Evolutionary conservation across 1,139 yeast species (phyloP).

Genomic region (Suzukiozyma palmioleophila): DNA sequence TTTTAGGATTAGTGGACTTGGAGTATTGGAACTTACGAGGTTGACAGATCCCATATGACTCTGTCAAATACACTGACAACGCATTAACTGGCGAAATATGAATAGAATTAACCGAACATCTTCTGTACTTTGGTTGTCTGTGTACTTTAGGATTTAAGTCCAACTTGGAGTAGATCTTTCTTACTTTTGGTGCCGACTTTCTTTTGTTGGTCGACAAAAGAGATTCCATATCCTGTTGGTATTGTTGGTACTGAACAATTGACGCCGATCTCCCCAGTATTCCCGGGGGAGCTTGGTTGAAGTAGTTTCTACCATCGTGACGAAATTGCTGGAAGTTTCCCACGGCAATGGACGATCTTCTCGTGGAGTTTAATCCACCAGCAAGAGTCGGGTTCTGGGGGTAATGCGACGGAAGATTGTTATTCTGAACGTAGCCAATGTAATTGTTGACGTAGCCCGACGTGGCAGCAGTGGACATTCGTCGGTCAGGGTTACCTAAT

Average conservation of each 20-base stretch:
- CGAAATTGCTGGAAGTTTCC: conserved; percentile 15
- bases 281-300: conserved; percentile 10
- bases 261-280: conserved; percentile 29
- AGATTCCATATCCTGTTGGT: conserved; percentile 26
- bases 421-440: conserved; percentile 3
- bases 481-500: conserved; percentile 24
- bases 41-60: conserved; percentile 82
- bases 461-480: conserved; percentile 43
- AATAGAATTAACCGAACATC: conserved; percentile 75
- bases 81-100: conserved; percentile 87
- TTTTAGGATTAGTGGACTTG: conserved; percentile 79
- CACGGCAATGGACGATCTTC: conserved; percentile 40
- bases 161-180: conserved; percentile 33
- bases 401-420: conserved; percentile 10
- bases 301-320: conserved; percentile 6
- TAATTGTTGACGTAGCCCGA: conserved; percentile 15
- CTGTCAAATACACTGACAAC: conserved; percentile 68
- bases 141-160: conserved; percentile 66
- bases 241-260: conserved; percentile 36
- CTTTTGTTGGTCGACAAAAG: conserved; percentile 20
- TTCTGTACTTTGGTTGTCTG: conserved; percentile 67
- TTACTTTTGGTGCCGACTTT: conserved; percentile 36
- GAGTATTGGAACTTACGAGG: conserved; percentile 79
- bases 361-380: conserved; percentile 12
- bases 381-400: conserved; percentile 9